Base-by-base conservation (phyloP, 225 moss, liverwort and hornwort genomes). In the Physcomitrium patens region DNA sequence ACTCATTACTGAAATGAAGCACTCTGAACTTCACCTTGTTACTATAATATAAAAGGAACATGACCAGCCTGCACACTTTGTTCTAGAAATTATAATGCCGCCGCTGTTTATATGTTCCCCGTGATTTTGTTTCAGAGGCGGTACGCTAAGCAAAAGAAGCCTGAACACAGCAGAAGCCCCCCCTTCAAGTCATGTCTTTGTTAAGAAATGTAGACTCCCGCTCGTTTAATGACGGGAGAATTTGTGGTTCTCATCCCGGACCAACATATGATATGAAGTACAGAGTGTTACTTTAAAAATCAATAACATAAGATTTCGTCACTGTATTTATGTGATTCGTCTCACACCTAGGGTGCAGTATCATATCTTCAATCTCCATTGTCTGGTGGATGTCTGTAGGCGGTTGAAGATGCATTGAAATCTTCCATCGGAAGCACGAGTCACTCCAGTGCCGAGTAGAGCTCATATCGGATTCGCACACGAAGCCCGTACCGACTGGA, bases 401-500 rank as follows among this genome's bases (percentile, higher is more conserved):
- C 72, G 28, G 10, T 13, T 48, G 49, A 59, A 58, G 31, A 47
- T 64, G 17, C 15, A 43, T 42, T 64, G 2, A 12, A 59, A 26
- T 14, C 13, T 28, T n/a, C 44, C 12, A 54, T 14, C 77, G 14
- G 63, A 12, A 7, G 31, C 31, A 37, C 31, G 2, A 50, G 69
- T 60, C 13, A 37, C 52, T 67, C 49, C 50, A 70, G 70, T 15
- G 70, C 18, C 37, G 13, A 71, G 46, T 24, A 58, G 42, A 18
- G 51, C 49, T 18, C 48, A 65, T 53, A 63, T 46, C 55, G 47
- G 64, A 28, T 54, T 41, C 57, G 51, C 60, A 65, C 23, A 58
- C 58, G 31, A 57, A 46, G 60, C 14, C 50, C 67, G 65, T 78
- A 72, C 78, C 78, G 72, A 78, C 78, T 65, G 67, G 50, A 66